Evolutionary conservation across 352 stramenopile species (phyloP).

Genomic region (Phytophthora idaei): DNA sequence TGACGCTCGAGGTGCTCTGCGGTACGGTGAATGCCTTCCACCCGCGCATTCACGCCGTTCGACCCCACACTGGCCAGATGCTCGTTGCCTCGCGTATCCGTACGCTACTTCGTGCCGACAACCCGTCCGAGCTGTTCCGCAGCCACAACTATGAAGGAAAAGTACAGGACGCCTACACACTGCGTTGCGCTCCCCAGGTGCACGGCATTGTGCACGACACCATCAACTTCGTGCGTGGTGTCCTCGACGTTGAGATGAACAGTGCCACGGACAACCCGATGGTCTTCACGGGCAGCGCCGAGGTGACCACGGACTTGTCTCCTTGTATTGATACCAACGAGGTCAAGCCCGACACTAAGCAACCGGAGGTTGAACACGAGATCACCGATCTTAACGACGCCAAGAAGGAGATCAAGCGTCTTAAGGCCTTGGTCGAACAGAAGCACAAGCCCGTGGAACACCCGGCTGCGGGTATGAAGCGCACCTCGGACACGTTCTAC

Average conservation of each 20-base stretch:
- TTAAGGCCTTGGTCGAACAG: slow-evolving; percentile 62
- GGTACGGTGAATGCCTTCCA: slow-evolving; percentile 90
- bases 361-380: slow-evolving; percentile 27
- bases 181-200: slow-evolving; percentile 89
- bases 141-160: slow-evolving; percentile 90
- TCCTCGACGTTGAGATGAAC: slow-evolving; percentile 92
- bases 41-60: slow-evolving; percentile 86
- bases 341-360: slow-evolving; percentile 14
- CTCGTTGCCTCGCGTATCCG: slow-evolving; percentile 82
- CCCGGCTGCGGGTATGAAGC: slow-evolving; percentile 68
- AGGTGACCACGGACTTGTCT: slow-evolving; percentile 69
- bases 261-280: slow-evolving; percentile 91
- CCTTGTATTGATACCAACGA: slow-evolving; percentile 33
- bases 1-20: slow-evolving; percentile 89
- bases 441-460: slow-evolving; percentile 50
- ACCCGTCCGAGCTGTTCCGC: slow-evolving; percentile 82
- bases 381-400: slow-evolving; percentile 71
- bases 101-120: slow-evolving; percentile 78
- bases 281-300: slow-evolving; percentile 77
- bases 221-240: slow-evolving; percentile 82
- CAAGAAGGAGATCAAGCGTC: slow-evolving; percentile 78
- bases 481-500: slow-evolving; percentile 85
- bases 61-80: slow-evolving; percentile 81
- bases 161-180: slow-evolving; percentile 91
- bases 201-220: slow-evolving; percentile 90